Conservation (phyloP, 805 yeast species). For the Lipomyces japonicus region DNA sequence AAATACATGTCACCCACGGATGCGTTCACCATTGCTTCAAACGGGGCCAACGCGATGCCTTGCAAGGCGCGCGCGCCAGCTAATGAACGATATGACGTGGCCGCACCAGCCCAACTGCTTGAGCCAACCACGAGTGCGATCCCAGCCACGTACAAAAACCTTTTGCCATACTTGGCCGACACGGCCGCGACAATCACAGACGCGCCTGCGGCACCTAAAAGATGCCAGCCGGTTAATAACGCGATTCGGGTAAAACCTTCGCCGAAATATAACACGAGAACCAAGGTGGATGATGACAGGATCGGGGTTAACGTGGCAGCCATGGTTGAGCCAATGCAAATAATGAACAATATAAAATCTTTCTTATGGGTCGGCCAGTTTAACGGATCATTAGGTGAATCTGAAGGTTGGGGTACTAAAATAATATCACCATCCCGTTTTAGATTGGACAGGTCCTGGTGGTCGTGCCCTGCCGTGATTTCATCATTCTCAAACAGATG, state of each 20-base stretch:
- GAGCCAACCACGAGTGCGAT: slow-evolving; percentile 18
- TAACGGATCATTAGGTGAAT: slow-evolving; percentile 66
- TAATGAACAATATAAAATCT: slow-evolving; percentile 16
- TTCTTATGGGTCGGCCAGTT: slow-evolving; percentile 48
- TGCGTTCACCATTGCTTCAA: slow-evolving; percentile 69
- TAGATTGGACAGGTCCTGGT: slow-evolving; percentile 32
- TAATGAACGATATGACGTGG: slow-evolving; percentile 25
- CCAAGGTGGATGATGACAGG: slow-evolving; percentile 25
- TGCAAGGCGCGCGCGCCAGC: slow-evolving; percentile 37
- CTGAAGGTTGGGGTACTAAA: slow-evolving; percentile 62
- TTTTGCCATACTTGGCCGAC: slow-evolving; percentile 27
- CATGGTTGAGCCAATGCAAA: slow-evolving; percentile 25
- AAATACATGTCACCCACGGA: slow-evolving; percentile 65
- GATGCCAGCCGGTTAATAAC: slow-evolving; percentile 27
- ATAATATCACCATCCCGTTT: slow-evolving; percentile 46
- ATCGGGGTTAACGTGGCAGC: slow-evolving; percentile 21
- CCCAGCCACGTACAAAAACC: slow-evolving; percentile 22
- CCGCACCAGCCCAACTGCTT: slow-evolving; percentile 25
- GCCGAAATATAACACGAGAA: slow-evolving; percentile 17
- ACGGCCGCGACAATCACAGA: slow-evolving; percentile 22
- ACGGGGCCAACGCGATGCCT: slow-evolving; percentile 65
- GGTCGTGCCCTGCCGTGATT: not conserved
- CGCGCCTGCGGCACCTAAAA: slow-evolving; percentile 21
- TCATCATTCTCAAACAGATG: slow-evolving; percentile 11
- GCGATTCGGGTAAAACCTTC: slow-evolving; percentile 18